Percentiles rank a stretch among this genome's conserved stretches.
phyloP scores from a whole-genome alignment of 208 protist species.

The Crithidia fasciculata region DNA sequence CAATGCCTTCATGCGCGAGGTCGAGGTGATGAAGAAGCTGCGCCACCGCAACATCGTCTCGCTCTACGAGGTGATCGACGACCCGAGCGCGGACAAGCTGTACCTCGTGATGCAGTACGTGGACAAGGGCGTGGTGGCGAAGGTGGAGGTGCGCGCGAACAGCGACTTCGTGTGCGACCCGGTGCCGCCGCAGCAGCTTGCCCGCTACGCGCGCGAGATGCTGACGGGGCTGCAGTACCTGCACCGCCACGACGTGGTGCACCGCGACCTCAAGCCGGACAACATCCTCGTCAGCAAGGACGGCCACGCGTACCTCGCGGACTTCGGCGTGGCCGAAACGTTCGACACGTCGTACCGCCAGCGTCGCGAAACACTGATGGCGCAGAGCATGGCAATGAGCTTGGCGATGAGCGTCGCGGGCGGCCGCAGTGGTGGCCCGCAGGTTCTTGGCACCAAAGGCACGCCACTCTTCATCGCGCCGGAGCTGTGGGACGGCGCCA shows the following conservation, averaged over 20 bases:
- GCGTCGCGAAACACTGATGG: conserved; percentile 50
- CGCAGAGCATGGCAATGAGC: conserved; percentile 53
- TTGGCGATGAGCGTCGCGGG: conserved; percentile 47
- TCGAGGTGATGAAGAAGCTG: conserved; percentile 95
- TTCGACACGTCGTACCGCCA: conserved; percentile 50
- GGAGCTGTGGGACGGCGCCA: conserved; percentile 57
- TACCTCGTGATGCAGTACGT: conserved; percentile 95
- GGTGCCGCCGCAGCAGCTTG: conserved; percentile 47
- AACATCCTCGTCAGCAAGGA: conserved; percentile 73
- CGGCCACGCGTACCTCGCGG: conserved; percentile 65
- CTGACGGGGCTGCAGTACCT: conserved; percentile 68
- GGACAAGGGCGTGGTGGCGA: conserved; percentile 59
- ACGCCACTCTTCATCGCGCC: conserved; percentile 81
- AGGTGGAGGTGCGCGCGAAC: conserved; percentile 30
- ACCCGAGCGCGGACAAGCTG: conserved; percentile 86
- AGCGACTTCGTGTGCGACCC: conserved; percentile 50
- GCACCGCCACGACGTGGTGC: conserved; percentile 76
- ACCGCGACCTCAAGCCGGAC: conserved; percentile 89
- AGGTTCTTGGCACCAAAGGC: conserved; percentile 64
- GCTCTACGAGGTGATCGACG: conserved; percentile 96
- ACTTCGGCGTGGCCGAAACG: conserved; percentile 82
- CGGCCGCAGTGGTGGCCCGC: conserved; percentile 31
- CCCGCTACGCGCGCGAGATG: conserved; percentile 55
- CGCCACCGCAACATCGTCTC: conserved; percentile 94
- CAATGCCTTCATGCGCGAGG: conserved; percentile 76